A percentile compares a stretch with the other conserved stretches of the same genome.
Evolutionary conservation across 2,329 filamentous ascomycete species (phyloP).

Genomic region (Neocucurbitaria cava): DNA sequence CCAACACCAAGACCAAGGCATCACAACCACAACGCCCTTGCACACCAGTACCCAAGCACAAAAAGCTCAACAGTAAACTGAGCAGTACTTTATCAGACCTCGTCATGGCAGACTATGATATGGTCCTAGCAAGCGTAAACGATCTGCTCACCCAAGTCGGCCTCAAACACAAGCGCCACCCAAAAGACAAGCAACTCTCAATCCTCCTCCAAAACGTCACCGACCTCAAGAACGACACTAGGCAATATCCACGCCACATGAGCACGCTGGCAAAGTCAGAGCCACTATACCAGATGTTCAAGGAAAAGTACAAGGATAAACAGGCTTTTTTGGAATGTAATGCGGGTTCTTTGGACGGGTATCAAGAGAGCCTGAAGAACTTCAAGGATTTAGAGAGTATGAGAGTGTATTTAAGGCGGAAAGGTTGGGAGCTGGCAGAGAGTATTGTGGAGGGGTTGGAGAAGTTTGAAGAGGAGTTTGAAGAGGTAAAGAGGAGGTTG

Average conservation of each 20-base stretch:
- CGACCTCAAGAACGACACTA: not conserved
- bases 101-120: not conserved
- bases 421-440: not conserved
- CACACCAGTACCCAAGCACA: too few relatives aligned
- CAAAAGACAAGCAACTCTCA: not conserved
- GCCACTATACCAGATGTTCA: conserved; percentile 59
- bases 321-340: not conserved
- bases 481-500: conserved; percentile 17
- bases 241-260: not conserved
- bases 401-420: not conserved
- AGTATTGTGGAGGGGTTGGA: not conserved
- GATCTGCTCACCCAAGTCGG: not conserved
- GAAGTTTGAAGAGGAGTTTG: not conserved
- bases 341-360: not conserved
- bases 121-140: not conserved
- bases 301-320: conserved; percentile 59
- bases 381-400: not conserved
- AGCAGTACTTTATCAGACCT: too few relatives aligned
- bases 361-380: not conserved
- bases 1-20: too few relatives aligned
- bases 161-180: not conserved
- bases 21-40: too few relatives aligned
- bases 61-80: too few relatives aligned
- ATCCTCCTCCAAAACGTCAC: not conserved
- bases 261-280: conserved; percentile 52